Base-by-base conservation (phyloP, 2,329 filamentous ascomycete genomes). In the Monilinia vaccinii-corymbosi region DNA sequence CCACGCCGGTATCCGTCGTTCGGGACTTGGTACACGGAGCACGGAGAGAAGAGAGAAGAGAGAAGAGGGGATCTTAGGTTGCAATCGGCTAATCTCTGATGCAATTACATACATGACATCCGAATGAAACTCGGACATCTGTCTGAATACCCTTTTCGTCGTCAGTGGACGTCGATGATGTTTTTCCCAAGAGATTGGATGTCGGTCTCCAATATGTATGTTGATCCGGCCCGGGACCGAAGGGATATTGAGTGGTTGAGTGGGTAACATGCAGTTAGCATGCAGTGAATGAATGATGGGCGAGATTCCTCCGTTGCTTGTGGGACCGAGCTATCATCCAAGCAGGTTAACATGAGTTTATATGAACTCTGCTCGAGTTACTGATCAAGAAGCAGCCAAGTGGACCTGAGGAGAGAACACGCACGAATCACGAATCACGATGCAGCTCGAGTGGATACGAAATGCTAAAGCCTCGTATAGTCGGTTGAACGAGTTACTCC, bases 91-190 rank as follows among this genome's bases (percentile, higher is more conserved):
- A 44, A 55, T 55, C 51, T 44, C 25, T 55, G 18, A 44, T 56
- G 53, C 53, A 48, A 47, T 56, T 48, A 56, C 42, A 56, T 56
- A 56, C 42, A 56, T 56, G 34, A 56, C 28, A 56, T 46, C 53
- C 42, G 53, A 56, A 48, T 48, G 53, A 36, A 23, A 48, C 53
- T 56, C 53, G 53, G 53, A 42, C 42, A 56, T 28, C 42, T 36
- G 6, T 28, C 42, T 36, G 6, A 25, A 48, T 46, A 18, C 42
- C 53, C 40, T 25, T 56, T 48, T 48, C 42, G 42, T 34, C n/a
- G 21, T n/a, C n/a, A n/a, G n/a, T n/a, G n/a, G n/a, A n/a, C n/a
- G 44, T 56, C 11, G 31, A 56, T 56, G 42, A 36, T 34, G 9
- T 36, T 36, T n/a, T 47, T 25, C 36, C 51, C 25, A 44, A 23